phyloP scores from a whole-genome alignment of 176 grass and related monocot genomes.

The Avena insularis region DNA sequence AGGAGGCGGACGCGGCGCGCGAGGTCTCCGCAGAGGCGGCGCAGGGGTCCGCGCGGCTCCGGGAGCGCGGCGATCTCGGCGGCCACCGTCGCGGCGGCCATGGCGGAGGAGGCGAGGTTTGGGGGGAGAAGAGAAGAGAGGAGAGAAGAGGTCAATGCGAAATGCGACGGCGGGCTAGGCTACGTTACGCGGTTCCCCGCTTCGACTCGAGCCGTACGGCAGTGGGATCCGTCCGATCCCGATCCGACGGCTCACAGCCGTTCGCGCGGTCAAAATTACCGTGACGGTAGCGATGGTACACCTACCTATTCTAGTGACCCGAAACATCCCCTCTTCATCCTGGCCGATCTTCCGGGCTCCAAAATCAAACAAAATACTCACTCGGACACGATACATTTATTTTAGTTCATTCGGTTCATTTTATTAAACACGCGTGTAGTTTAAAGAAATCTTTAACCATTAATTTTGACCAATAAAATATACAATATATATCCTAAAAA shows the following conservation, averaged over 20 bases:
- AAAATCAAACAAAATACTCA: too few relatives aligned
- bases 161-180: not conserved
- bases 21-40: conserved; percentile 75
- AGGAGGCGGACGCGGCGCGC: conserved; percentile 84
- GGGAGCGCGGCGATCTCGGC: conserved; percentile 77
- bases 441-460: too few relatives aligned
- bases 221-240: not conserved
- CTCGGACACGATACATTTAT: too few relatives aligned
- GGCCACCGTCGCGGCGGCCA: conserved; percentile 47
- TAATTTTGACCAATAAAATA: too few relatives aligned
- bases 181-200: not conserved
- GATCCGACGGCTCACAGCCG: not conserved
- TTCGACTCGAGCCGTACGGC: not conserved
- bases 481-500: too few relatives aligned
- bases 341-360: too few relatives aligned
- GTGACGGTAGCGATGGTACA: too few relatives aligned
- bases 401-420: too few relatives aligned
- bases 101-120: conserved; percentile 10
- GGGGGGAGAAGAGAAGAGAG: not conserved
- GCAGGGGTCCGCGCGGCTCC: conserved; percentile 80
- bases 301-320: too few relatives aligned
- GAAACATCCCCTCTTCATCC: too few relatives aligned
- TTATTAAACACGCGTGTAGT: too few relatives aligned
- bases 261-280: not conserved
- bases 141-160: not conserved